Evolutionary conservation across 1,284 basidiomycete genomes (phyloP).

Genomic region (Papiliotrema laurentii): DNA sequence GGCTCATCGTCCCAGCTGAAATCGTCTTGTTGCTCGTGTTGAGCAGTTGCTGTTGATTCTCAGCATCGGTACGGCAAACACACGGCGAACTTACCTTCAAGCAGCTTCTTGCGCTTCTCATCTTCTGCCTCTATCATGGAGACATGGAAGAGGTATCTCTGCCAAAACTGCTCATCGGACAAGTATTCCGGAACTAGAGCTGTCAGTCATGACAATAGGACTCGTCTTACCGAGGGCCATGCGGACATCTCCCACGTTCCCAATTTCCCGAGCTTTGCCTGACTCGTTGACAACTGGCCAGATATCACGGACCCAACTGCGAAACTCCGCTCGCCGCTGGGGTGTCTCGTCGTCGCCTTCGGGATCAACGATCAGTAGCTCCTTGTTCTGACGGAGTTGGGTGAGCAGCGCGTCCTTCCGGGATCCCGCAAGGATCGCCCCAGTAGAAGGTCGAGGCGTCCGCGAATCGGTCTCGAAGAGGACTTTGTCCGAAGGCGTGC

Average conservation of each 20-base stretch:
- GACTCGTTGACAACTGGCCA: slow-evolving; percentile 45
- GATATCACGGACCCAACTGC: slow-evolving; percentile 59
- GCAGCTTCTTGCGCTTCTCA: slow-evolving; percentile 69
- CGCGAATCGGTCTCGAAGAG: slow-evolving; percentile 40
- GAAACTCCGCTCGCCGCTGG: slow-evolving; percentile 57
- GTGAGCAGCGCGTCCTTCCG: slow-evolving; percentile 71
- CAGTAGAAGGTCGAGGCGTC: slow-evolving; percentile 39
- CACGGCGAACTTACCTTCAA: slow-evolving; percentile 60
- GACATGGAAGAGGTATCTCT: slow-evolving; percentile 84
- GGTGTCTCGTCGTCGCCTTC: slow-evolving; percentile 54
- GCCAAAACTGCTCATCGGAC: slow-evolving; percentile 73
- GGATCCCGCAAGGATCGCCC: slow-evolving; percentile 34
- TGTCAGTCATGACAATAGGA: not conserved
- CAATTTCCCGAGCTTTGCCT: slow-evolving; percentile 47
- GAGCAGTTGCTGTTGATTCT: slow-evolving; percentile 11
- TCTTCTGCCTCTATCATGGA: slow-evolving; percentile 81
- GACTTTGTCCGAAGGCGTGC: not conserved
- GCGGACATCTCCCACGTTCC: slow-evolving; percentile 59
- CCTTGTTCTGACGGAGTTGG: slow-evolving; percentile 68
- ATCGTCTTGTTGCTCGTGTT: slow-evolving; percentile 34
- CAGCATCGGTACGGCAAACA: not conserved
- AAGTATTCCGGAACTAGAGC: slow-evolving; percentile 72
- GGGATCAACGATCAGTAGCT: slow-evolving; percentile 72
- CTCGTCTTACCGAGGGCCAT: slow-evolving; percentile 56
- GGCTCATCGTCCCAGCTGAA: slow-evolving; percentile 50